These are phyloP conservation scores for Cymbopogon flexuosus DNA, from an alignment of 202 grass and related monocot genomes.

Conservation along the genomic window DNA sequence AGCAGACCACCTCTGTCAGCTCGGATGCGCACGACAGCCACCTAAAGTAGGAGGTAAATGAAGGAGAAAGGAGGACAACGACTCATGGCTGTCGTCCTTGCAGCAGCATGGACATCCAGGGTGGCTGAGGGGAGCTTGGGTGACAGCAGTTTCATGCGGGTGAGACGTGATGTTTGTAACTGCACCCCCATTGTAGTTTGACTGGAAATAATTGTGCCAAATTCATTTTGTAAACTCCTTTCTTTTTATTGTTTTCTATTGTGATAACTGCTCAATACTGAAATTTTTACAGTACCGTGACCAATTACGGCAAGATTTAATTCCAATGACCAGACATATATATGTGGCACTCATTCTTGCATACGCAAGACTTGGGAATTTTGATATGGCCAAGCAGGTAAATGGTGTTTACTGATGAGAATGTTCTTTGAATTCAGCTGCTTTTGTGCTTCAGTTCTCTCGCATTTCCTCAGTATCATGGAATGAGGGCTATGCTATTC, in stretches of 20 bases:
- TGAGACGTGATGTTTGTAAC: neutral
- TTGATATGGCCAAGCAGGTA: slow-evolving; percentile 95
- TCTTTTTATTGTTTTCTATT: neutral
- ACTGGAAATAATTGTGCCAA: slow-evolving; percentile 10
- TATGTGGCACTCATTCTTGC: slow-evolving; percentile 68
- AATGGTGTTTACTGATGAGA: slow-evolving; percentile 31
- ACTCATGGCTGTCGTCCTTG: too few relatives aligned
- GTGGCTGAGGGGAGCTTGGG: neutral
- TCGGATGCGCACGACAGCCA: too few relatives aligned
- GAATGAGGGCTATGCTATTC: neutral
- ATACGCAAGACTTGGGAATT: slow-evolving; percentile 72
- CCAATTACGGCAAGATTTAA: slow-evolving; percentile 54
- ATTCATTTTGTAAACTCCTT: slow-evolving; percentile 15
- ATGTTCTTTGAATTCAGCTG: slow-evolving; percentile 17
- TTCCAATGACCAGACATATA: slow-evolving; percentile 60
- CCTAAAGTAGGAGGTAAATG: too few relatives aligned
- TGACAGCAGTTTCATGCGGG: neutral
- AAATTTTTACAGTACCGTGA: slow-evolving; percentile 66
- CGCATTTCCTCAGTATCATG: neutral
- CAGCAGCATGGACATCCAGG: too few relatives aligned
- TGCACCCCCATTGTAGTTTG: neutral
- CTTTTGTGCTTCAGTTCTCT: slow-evolving; percentile 16
- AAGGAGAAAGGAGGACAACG: too few relatives aligned
- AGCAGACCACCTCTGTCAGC: too few relatives aligned
- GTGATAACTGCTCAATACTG: slow-evolving; percentile 24